These are phyloP conservation scores for Amphichorda felina DNA, from an alignment of 2,329 filamentous ascomycete species.

Conservation along the genomic window DNA sequence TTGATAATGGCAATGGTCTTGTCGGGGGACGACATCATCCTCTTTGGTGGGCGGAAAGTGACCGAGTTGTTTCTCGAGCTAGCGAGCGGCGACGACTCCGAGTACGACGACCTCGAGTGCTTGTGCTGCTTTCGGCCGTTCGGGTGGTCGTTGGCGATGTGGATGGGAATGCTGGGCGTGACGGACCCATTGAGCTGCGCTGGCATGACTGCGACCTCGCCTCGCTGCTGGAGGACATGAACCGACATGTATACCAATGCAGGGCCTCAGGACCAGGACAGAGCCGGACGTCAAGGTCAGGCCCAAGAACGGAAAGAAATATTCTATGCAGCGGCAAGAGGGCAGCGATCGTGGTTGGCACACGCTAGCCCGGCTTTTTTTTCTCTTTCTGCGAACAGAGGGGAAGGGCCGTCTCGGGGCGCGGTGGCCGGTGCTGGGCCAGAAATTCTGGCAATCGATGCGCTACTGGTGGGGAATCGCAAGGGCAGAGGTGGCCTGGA, in stretches of 20 bases:
- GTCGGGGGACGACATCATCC: constrained; percentile 45
- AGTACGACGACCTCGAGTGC: constrained; percentile 50
- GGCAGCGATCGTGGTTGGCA: too few species aligned
- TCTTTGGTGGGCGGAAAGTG: constrained; percentile 48
- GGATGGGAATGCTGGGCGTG: constrained; percentile 24
- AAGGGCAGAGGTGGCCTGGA: constrained; percentile 4
- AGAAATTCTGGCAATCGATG: not conserved
- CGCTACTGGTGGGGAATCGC: constrained; percentile 3
- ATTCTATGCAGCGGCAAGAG: too few species aligned
- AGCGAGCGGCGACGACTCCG: constrained; percentile 43
- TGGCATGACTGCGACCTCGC: constrained; percentile 18
- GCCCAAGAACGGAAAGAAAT: too few species aligned
- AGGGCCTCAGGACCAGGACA: not conserved
- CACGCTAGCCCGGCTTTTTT: not conserved
- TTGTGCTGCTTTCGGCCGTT: constrained; percentile 37
- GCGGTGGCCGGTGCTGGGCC: not conserved
- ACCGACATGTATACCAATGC: constrained; percentile 4
- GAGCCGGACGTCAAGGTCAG: too few species aligned
- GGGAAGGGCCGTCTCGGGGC: not conserved
- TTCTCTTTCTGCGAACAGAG: not conserved
- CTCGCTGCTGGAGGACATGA: constrained; percentile 2
- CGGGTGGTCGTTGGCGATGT: constrained; percentile 21
- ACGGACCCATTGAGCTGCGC: constrained; percentile 25
- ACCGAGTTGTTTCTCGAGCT: constrained; percentile 46
- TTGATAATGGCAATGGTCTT: constrained; percentile 94